Conservation (phyloP, 768 basidiomycete species). For the Leucocoprinus birnbaumii region DNA sequence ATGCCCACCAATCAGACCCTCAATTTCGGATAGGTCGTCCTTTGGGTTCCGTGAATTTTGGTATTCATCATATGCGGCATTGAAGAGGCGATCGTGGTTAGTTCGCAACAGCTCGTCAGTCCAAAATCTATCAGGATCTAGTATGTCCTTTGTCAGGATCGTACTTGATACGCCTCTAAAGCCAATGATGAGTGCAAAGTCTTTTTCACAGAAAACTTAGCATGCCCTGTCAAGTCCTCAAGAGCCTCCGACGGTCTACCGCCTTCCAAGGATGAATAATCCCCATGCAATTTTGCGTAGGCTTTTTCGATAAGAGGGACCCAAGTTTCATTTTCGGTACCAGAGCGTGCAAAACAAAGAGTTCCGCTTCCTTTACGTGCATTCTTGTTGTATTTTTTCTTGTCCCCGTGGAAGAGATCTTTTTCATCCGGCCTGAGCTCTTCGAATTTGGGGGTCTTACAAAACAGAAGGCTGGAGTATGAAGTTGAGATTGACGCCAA, state of each 20-base stretch:
- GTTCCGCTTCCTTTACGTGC: slow-evolving; percentile 47
- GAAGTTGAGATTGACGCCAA: no score
- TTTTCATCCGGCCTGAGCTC: slow-evolving; percentile 38
- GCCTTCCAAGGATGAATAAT: slow-evolving; percentile 30
- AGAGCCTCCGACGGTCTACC: slow-evolving; percentile 41
- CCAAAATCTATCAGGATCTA: slow-evolving; percentile 48
- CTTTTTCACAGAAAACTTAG: neutral
- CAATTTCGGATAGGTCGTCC: slow-evolving; percentile 14
- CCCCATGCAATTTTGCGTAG: slow-evolving; percentile 52
- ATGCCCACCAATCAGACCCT: slow-evolving; percentile 31
- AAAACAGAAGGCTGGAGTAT: slow-evolving; percentile 48
- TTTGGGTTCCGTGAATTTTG: slow-evolving; percentile 2
- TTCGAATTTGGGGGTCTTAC: slow-evolving; percentile 47
- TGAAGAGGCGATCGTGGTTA: slow-evolving; percentile 28
- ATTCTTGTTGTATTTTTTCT: slow-evolving; percentile 38
- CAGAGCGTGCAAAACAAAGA: slow-evolving; percentile 48
- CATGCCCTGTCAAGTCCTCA: slow-evolving; percentile 52
- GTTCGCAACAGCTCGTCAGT: slow-evolving; percentile 43
- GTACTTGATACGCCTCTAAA: neutral
- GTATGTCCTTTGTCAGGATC: slow-evolving; percentile 32
- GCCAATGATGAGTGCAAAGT: no score
- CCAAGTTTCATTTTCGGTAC: slow-evolving; percentile 49
- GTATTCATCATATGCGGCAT: no score
- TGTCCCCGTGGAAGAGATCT: slow-evolving; percentile 47
- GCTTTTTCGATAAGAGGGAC: slow-evolving; percentile 59